A percentile compares a stretch with the other conserved stretches of the same genome.
These are phyloP conservation scores for Yamadazyma tumulicola DNA, from an alignment of 805 yeast genomes.

Conservation along the genomic window DNA sequence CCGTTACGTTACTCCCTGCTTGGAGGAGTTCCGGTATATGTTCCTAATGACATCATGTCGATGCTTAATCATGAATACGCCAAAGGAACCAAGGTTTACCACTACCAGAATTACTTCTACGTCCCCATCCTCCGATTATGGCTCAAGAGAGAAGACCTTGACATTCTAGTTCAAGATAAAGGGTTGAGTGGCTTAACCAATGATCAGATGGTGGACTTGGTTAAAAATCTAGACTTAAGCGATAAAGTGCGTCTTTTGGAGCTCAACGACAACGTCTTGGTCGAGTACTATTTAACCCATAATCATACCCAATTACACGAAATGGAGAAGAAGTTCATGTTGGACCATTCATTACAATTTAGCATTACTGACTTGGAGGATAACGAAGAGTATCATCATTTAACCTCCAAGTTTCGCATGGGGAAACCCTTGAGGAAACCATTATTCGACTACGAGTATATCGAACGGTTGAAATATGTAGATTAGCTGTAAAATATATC, in stretches of 20 bases:
- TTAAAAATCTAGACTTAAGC: constrained; percentile 16
- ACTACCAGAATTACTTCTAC: constrained; percentile 19
- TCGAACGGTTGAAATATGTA: constrained; percentile 15
- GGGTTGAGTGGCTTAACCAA: constrained; percentile 9
- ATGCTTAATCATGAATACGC: constrained; percentile 26
- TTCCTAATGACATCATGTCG: constrained; percentile 25
- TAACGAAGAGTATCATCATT: constrained; percentile 22
- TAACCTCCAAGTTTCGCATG: constrained; percentile 23
- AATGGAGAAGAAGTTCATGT: constrained; percentile 20
- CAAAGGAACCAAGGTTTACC: constrained; percentile 20
- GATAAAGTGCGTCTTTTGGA: constrained; percentile 21
- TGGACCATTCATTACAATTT: constrained; percentile 16
- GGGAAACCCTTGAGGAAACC: constrained; percentile 23
- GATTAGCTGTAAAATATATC: background rate
- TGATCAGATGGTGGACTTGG: constrained; percentile 11
- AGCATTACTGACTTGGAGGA: constrained; percentile 14
- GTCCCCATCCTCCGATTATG: constrained; percentile 24
- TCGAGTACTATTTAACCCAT: constrained; percentile 25
- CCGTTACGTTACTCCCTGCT: constrained; percentile 52
- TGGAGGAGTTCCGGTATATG: constrained; percentile 47
- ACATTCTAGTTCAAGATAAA: constrained; percentile 9
- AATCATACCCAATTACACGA: constrained; percentile 23
- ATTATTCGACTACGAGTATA: constrained; percentile 23
- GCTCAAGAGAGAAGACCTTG: constrained; percentile 14
- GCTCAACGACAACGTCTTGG: constrained; percentile 19